These are phyloP conservation scores for Claviceps cyperi DNA, from an alignment of 2,329 filamentous ascomycete genomes.

Conservation along the genomic window DNA sequence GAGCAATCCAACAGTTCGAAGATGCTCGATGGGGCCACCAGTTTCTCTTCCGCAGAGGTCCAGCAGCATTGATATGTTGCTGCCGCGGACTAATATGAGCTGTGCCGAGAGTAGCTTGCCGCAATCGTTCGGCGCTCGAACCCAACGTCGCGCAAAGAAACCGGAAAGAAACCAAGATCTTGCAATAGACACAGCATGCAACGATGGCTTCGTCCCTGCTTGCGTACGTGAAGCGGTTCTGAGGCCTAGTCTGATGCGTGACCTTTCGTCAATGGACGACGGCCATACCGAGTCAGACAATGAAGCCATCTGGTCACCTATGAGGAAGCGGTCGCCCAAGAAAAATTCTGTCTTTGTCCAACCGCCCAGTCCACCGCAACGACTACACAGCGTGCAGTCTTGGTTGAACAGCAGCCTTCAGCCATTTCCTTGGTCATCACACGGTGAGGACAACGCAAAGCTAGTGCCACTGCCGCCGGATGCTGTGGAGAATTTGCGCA, in stretches of 20 bases:
- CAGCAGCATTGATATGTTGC: neutral
- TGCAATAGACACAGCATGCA: neutral
- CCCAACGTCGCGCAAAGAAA: neutral
- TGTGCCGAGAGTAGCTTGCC: neutral
- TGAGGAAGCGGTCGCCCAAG: conserved; percentile 7
- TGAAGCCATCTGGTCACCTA: conserved; percentile 6
- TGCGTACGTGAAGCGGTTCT: neutral
- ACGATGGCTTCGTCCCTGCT: neutral
- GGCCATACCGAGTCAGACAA: conserved; percentile 2
- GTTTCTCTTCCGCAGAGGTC: conserved; percentile 9
- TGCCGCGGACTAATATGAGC: neutral
- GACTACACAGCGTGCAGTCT: conserved; percentile 20
- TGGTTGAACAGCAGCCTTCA: conserved; percentile 20
- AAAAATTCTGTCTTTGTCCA: conserved; percentile 15
- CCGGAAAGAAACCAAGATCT: neutral
- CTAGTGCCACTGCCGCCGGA: conserved; percentile 36
- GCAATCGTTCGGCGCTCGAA: neutral
- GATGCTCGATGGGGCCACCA: conserved; percentile 8
- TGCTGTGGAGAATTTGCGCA: conserved; percentile 37
- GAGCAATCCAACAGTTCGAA: neutral
- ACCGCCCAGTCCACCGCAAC: conserved; percentile 20
- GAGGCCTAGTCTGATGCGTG: neutral
- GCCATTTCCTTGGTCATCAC: conserved; percentile 15
- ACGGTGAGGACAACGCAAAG: conserved; percentile 22
- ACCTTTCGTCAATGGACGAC: conserved; percentile 6